Percentiles rank a stretch among this genome's conserved stretches.
phyloP scores from a whole-genome alignment of 2,329 filamentous ascomycete species.

The Fusarium torulosum region DNA sequence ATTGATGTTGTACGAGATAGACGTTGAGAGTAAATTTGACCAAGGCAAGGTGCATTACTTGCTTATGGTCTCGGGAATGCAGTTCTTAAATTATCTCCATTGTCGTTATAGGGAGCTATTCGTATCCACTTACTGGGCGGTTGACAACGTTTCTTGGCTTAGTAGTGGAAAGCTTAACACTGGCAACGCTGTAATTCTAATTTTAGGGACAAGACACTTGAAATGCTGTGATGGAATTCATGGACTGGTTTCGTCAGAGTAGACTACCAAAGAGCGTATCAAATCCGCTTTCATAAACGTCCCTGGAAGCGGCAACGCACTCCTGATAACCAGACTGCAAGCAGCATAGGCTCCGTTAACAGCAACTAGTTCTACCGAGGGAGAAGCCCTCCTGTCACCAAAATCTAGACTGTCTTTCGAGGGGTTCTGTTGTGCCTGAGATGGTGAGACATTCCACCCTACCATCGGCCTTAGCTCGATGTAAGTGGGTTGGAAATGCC shows the following conservation, averaged over 20 bases:
- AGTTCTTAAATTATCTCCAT: background rate
- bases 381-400: background rate
- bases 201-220: background rate
- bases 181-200: background rate
- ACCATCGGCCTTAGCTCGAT: background rate
- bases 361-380: constrained; percentile 4
- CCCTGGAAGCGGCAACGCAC: background rate
- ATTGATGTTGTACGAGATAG: too few species aligned
- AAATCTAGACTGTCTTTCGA: constrained; percentile 12
- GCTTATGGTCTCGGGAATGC: background rate
- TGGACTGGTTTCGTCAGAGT: background rate
- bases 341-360: constrained; percentile 1
- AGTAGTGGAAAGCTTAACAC: background rate
- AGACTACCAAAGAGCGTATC: constrained; percentile 5
- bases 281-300: background rate
- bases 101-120: background rate
- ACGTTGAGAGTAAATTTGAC: background rate
- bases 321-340: constrained; percentile 10
- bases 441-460: constrained; percentile 26
- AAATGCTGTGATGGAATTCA: constrained; percentile 8
- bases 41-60: background rate
- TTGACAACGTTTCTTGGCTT: background rate
- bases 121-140: background rate
- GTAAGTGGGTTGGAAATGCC: background rate
- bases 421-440: constrained; percentile 1